Percentiles rank a stretch among this genome's conserved stretches.
These are phyloP conservation scores for Clarireedia homoeocarpa DNA, from an alignment of 2,329 filamentous ascomycete genomes.

Conservation along the genomic window DNA sequence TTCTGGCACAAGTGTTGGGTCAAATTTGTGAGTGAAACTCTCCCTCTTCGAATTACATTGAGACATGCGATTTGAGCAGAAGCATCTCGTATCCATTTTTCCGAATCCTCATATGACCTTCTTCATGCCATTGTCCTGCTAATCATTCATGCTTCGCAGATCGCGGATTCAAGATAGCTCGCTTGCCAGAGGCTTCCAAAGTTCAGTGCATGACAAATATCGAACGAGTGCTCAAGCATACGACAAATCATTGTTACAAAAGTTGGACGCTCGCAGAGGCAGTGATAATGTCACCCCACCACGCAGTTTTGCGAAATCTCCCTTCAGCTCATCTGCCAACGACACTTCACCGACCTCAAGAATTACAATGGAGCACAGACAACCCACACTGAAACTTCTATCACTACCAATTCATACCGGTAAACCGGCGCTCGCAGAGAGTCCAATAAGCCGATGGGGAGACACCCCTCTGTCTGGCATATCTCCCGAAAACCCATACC, in stretches of 20 bases:
- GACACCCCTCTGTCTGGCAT: slow-evolving; percentile 25
- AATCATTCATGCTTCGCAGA: slow-evolving; percentile 13
- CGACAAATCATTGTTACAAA: slow-evolving; percentile 32
- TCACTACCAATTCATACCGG: slow-evolving; percentile 28
- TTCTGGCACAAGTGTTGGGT: slow-evolving; percentile 28
- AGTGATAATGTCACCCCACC: slow-evolving; percentile 29
- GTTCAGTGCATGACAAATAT: slow-evolving; percentile 29
- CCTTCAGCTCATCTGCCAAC: slow-evolving; percentile 27
- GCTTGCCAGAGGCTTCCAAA: slow-evolving; percentile 24
- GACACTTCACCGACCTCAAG: slow-evolving; percentile 30
- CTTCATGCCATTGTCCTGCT: slow-evolving; percentile 1
- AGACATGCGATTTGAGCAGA: too few relatives aligned
- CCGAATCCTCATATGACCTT: background rate
- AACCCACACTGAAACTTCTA: slow-evolving; percentile 28
- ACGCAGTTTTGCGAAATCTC: slow-evolving; percentile 20
- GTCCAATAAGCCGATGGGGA: slow-evolving; percentile 27
- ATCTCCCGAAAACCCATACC: slow-evolving; percentile 23
- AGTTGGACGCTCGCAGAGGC: slow-evolving; percentile 26
- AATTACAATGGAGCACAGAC: slow-evolving; percentile 24
- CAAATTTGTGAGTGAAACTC: slow-evolving; percentile 25
- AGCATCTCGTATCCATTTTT: background rate
- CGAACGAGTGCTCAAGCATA: slow-evolving; percentile 31
- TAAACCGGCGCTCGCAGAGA: slow-evolving; percentile 24
- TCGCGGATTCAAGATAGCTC: slow-evolving; percentile 12
- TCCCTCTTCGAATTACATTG: background rate